A percentile compares a stretch with the other conserved stretches of the same genome.
These are phyloP conservation scores for Cladosporium austrohemisphaericum DNA, from an alignment of 2,329 filamentous ascomycete genomes.

Conservation along the genomic window DNA sequence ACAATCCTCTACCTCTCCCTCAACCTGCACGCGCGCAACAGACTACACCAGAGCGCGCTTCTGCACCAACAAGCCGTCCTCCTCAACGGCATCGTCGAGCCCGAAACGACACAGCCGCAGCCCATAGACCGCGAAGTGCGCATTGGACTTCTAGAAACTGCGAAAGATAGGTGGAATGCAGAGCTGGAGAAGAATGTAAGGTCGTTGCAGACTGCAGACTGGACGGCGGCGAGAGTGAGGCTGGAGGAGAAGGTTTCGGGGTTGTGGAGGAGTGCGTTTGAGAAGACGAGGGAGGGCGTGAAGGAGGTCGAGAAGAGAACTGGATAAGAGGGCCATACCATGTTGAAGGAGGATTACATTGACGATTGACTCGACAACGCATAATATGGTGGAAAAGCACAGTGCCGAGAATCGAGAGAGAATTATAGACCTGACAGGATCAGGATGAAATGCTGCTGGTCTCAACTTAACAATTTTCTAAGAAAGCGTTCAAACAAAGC, in stretches of 20 bases:
- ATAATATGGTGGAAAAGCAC: too few relatives aligned
- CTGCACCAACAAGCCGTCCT: constrained; percentile 45
- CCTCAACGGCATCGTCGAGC: constrained; percentile 43
- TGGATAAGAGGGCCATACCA: not conserved
- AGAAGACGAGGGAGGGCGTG: constrained; percentile 20
- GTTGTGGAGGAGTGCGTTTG: constrained; percentile 32
- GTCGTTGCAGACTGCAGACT: constrained; percentile 44
- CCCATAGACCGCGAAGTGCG: constrained; percentile 37
- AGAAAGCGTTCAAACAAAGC: not conserved
- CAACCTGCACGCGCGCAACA: constrained; percentile 45
- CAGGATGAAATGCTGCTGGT: not conserved
- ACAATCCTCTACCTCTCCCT: constrained; percentile 39
- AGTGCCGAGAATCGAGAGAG: too few relatives aligned
- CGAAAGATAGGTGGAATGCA: constrained; percentile 50
- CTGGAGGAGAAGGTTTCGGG: constrained; percentile 39
- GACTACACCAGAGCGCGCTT: constrained; percentile 43
- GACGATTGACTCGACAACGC: too few relatives aligned
- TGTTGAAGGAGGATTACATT: too few relatives aligned
- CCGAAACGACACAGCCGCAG: constrained; percentile 38
- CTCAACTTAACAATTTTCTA: too few relatives aligned
- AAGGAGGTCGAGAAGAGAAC: constrained; percentile 4
- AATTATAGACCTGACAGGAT: constrained; percentile 14
- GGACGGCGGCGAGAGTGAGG: constrained; percentile 39
- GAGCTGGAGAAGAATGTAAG: constrained; percentile 43
- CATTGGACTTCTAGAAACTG: constrained; percentile 43